Evolutionary conservation across 2,329 filamentous ascomycete species (phyloP).

Genomic region (Coleophoma crateriformis): DNA sequence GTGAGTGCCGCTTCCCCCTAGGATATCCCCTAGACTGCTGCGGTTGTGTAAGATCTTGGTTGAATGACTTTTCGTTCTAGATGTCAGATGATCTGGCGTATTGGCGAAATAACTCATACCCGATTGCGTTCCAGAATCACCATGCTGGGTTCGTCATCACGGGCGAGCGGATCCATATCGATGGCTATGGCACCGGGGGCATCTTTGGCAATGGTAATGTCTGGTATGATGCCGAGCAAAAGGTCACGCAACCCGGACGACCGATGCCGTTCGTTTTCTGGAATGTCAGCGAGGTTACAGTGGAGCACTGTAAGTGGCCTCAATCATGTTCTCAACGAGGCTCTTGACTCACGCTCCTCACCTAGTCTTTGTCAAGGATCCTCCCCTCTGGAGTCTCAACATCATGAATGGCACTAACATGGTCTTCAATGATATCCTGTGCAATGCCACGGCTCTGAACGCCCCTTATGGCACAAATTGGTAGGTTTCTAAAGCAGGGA

Average conservation of each 20-base stretch:
- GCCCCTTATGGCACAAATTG: slow-evolving; percentile 47
- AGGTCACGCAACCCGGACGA: slow-evolving; percentile 39
- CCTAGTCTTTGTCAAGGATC: slow-evolving; percentile 39
- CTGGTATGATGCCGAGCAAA: slow-evolving; percentile 46
- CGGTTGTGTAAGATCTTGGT: not conserved
- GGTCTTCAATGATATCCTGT: slow-evolving; percentile 42
- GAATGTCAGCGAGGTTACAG: slow-evolving; percentile 48
- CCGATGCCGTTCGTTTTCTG: slow-evolving; percentile 55
- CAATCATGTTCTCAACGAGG: too few species aligned
- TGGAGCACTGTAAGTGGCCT: slow-evolving; percentile 35
- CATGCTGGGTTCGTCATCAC: slow-evolving; percentile 45
- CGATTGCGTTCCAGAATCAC: slow-evolving; percentile 49
- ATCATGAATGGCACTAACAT: slow-evolving; percentile 53
- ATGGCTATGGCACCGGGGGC: slow-evolving; percentile 45
- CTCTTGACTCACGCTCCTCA: not conserved
- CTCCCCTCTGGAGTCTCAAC: slow-evolving; percentile 47
- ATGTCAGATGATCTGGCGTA: slow-evolving; percentile 45
- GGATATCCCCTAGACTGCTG: not conserved
- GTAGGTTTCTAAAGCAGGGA: not conserved
- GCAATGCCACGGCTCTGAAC: slow-evolving; percentile 42
- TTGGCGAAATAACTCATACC: slow-evolving; percentile 49
- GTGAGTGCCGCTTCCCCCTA: slow-evolving; percentile 22
- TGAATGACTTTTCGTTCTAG: slow-evolving; percentile 14
- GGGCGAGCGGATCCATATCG: slow-evolving; percentile 42
- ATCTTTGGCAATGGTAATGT: slow-evolving; percentile 48